Conservation (phyloP, 2,329 filamentous ascomycete species). For the Colletotrichum sp. region DNA sequence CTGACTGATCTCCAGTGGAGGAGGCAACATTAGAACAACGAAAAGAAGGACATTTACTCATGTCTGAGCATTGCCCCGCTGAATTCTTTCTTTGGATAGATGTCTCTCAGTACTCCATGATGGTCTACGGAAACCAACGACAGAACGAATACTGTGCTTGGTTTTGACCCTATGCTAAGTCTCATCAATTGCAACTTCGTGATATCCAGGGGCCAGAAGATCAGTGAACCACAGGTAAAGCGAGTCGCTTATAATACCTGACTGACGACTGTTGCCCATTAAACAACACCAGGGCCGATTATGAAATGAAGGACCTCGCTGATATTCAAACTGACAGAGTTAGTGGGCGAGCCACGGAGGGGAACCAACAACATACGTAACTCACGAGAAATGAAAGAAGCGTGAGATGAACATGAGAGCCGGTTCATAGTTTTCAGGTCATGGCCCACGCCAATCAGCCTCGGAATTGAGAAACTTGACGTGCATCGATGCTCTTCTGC, state of each 20-base stretch:
- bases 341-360: not conserved
- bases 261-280: accelerated
- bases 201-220: not conserved
- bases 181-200: not conserved
- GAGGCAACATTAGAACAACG: not conserved
- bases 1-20: not conserved
- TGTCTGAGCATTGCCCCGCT: accelerated
- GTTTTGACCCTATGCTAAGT: not conserved
- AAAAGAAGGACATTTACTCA: not conserved
- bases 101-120: not conserved
- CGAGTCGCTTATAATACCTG: not conserved
- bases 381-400: not conserved
- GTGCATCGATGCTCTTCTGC: not conserved
- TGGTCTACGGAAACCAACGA: not conserved
- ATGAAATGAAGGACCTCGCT: not conserved
- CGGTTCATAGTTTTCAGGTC: not conserved
- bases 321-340: not conserved
- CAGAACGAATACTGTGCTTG: not conserved
- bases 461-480: not conserved
- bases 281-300: not conserved
- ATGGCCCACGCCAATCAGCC: no score
- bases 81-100: not conserved
- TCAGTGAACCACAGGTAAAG: not conserved
- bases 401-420: not conserved
- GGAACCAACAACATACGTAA: not conserved